phyloP scores from a whole-genome alignment of 257 asterid genomes.

The Ehretia macrophylla region DNA sequence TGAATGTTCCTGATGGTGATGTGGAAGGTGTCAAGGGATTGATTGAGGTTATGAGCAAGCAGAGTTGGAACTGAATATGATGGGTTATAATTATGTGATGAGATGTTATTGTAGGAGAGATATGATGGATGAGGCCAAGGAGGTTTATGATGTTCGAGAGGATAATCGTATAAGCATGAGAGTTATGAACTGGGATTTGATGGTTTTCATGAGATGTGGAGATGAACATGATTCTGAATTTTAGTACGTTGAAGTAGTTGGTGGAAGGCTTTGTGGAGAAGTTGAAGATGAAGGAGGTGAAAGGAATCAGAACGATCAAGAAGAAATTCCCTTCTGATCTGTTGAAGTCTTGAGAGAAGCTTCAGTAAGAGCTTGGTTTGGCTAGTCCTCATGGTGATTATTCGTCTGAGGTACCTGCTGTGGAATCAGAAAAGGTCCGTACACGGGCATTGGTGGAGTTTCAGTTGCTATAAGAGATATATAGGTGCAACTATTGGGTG shows the following conservation, averaged over 20 bases:
- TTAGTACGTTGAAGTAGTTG: slow-evolving; percentile 59
- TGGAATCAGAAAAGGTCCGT: slow-evolving; percentile 10
- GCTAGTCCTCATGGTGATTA: slow-evolving; percentile 19
- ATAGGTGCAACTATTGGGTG: no score
- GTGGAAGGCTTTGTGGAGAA: slow-evolving; percentile 48
- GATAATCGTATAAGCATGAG: slow-evolving; percentile 45
- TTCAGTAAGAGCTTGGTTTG: slow-evolving; percentile 54
- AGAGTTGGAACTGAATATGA: slow-evolving; percentile 50
- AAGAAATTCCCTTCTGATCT: slow-evolving; percentile 59
- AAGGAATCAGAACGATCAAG: slow-evolving; percentile 53
- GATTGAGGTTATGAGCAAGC: slow-evolving; percentile 59
- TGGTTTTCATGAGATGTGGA: slow-evolving; percentile 60
- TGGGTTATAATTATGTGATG: slow-evolving; percentile 66
- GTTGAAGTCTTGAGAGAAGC: slow-evolving; percentile 58
- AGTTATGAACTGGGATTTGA: slow-evolving; percentile 47
- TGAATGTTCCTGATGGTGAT: slow-evolving; percentile 31
- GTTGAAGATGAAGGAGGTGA: slow-evolving; percentile 44
- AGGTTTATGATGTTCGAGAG: slow-evolving; percentile 54
- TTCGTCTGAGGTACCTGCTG: no score
- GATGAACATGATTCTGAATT: slow-evolving; percentile 67
- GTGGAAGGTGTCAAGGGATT: slow-evolving; percentile 46
- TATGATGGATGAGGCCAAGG: slow-evolving; percentile 62
- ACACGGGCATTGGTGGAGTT: slow-evolving; percentile 21
- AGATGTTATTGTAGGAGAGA: slow-evolving; percentile 53
- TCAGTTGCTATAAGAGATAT: slow-evolving; percentile 11